A percentile compares a stretch with the other conserved stretches of the same genome.
phyloP scores from a whole-genome alignment of 164 flowering plant genomes.

The Vitis vinifera region DNA sequence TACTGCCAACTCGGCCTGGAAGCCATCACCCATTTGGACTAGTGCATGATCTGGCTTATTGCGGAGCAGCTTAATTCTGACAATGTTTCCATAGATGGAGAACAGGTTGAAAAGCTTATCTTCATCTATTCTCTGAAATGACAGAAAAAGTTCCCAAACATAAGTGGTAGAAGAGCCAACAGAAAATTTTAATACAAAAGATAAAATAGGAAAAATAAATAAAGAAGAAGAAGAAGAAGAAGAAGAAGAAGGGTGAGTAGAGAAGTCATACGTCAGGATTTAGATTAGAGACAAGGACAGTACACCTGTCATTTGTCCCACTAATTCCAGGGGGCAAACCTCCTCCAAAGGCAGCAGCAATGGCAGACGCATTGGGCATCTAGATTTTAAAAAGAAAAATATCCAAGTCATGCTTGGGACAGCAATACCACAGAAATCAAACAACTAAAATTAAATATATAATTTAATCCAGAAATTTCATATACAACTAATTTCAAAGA shows the following conservation, averaged over 20 bases:
- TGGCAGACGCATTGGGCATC: slow-evolving; percentile 88
- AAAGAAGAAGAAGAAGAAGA: too few species aligned
- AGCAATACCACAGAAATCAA: background rate
- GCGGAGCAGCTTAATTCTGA: slow-evolving; percentile 85
- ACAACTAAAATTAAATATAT: background rate
- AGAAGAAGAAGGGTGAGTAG: background rate
- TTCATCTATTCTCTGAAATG: slow-evolving; percentile 80
- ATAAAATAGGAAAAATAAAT: background rate
- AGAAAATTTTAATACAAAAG: background rate
- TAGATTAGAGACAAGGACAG: slow-evolving; percentile 82
- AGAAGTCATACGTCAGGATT: slow-evolving; percentile 75
- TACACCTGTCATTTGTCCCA: slow-evolving; percentile 96
- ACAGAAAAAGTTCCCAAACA: background rate
- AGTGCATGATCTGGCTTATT: slow-evolving; percentile 98
- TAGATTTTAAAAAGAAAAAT: slow-evolving; percentile 21
- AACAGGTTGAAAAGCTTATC: slow-evolving; percentile 95
- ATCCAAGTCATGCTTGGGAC: background rate
- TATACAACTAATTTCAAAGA: too few species aligned
- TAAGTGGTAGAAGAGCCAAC: background rate
- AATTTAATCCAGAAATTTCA: background rate
- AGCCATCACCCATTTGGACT: slow-evolving; percentile 96
- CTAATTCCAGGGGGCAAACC: slow-evolving; percentile 93
- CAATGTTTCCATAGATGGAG: slow-evolving; percentile 94
- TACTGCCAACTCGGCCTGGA: slow-evolving; percentile 97
- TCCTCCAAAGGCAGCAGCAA: slow-evolving; percentile 94